Percentiles rank a stretch among this genome's conserved stretches.
phyloP scores from a whole-genome alignment of 2,329 filamentous ascomycete genomes.

The Beauveria australis region DNA sequence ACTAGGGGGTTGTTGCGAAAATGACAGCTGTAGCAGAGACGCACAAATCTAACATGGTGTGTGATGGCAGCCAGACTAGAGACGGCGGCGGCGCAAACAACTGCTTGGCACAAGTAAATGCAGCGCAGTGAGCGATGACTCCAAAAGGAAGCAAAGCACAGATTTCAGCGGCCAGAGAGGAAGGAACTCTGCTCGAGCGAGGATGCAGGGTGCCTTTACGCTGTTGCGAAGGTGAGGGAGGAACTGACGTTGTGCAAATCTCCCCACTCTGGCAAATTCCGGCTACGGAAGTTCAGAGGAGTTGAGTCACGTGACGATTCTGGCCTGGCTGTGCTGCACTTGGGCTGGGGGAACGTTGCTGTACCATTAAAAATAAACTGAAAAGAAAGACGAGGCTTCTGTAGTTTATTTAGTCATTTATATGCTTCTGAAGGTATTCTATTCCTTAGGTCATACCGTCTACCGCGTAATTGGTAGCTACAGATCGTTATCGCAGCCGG shows the following conservation, averaged over 20 bases:
- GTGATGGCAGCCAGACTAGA: slow-evolving; percentile 16
- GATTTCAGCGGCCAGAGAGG: background rate
- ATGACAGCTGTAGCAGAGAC: slow-evolving; percentile 22
- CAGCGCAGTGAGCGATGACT: background rate
- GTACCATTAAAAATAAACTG: no score
- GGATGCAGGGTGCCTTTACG: background rate
- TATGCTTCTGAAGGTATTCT: no score
- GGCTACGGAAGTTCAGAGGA: background rate
- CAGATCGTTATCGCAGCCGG: no score
- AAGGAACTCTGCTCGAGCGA: background rate
- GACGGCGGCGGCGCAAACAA: slow-evolving; percentile 2
- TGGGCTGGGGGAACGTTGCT: no score
- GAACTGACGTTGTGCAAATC: slow-evolving; percentile 5
- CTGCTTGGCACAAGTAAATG: background rate
- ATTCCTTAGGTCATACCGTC: no score
- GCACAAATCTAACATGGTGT: slow-evolving; percentile 36
- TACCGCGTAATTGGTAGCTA: no score
- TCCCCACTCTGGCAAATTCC: slow-evolving; percentile 9
- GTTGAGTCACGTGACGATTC: background rate
- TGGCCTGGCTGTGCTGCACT: no score
- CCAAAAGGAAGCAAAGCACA: background rate
- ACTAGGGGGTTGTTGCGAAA: slow-evolving; percentile 30
- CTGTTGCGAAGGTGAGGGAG: slow-evolving; percentile 9
- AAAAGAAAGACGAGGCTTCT: no score
- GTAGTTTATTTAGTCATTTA: no score